Conservation (phyloP, 306 rosid genomes). For the Spatholobus suberectus region DNA sequence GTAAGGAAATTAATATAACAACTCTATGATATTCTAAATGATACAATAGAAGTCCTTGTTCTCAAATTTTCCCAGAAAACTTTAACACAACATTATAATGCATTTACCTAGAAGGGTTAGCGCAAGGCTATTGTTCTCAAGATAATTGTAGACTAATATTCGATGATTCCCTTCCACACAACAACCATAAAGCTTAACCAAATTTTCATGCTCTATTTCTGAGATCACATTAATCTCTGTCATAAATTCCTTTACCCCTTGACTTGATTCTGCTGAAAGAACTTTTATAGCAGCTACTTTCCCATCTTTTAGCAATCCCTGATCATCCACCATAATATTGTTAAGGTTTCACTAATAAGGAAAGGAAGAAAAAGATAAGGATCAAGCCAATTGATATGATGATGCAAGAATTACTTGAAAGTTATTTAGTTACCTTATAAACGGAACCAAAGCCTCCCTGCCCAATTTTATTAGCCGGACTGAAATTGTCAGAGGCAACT, state of each 20-base stretch:
- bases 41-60: neutral
- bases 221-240: conserved; percentile 91
- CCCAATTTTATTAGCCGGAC: conserved; percentile 75
- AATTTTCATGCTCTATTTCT: conserved; percentile 81
- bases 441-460: conserved; percentile 99
- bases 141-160: conserved; percentile 91
- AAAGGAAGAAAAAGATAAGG: conserved; percentile 9
- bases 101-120: conserved; percentile 83
- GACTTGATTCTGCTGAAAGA: conserved; percentile 88
- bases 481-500: conserved; percentile 72
- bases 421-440: conserved; percentile 66
- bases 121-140: conserved; percentile 88
- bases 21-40: neutral
- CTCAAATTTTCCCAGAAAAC: conserved; percentile 7
- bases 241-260: conserved; percentile 91
- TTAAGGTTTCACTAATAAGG: conserved; percentile 27
- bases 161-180: conserved; percentile 85
- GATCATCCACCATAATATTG: conserved; percentile 42
- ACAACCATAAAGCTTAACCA: conserved; percentile 90
- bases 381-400: conserved; percentile 6
- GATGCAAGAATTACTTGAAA: conserved; percentile 32
- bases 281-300: conserved; percentile 92
- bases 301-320: conserved; percentile 89
- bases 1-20: neutral
- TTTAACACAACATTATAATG: conserved; percentile 2